These are phyloP conservation scores for Neurospora sp. DNA, from an alignment of 495 filamentous ascomycete species.

Conservation along the genomic window DNA sequence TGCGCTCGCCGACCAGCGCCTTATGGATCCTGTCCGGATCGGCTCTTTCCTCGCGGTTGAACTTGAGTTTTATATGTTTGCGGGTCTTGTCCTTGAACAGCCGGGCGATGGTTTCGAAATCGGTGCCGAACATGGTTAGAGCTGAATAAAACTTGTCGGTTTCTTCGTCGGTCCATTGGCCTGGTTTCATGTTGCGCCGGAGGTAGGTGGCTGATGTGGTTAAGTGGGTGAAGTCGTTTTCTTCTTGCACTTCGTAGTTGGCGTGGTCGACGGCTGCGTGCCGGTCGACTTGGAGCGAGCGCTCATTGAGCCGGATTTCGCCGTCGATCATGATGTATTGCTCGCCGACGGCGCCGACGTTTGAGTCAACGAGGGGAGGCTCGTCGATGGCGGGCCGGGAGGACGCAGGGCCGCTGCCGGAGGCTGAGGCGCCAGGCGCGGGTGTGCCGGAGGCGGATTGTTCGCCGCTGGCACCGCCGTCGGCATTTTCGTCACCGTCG, in stretches of 20 bases:
- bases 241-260: constrained; percentile 59
- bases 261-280: constrained; percentile 50
- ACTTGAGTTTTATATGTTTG: constrained; percentile 82
- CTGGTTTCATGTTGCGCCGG: constrained; percentile 51
- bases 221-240: constrained; percentile 72
- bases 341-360: constrained; percentile 14
- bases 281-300: constrained; percentile 69
- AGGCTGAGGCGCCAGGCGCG: background rate
- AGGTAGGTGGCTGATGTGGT: constrained; percentile 66
- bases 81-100: constrained; percentile 70
- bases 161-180: constrained; percentile 65
- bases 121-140: constrained; percentile 80
- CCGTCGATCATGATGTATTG: constrained; percentile 61
- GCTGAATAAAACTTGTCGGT: constrained; percentile 82
- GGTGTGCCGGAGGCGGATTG: constrained; percentile 1
- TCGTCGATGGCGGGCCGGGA: background rate
- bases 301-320: constrained; percentile 68
- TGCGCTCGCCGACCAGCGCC: constrained; percentile 51
- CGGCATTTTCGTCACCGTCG: background rate
- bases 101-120: constrained; percentile 79
- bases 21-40: constrained; percentile 58
- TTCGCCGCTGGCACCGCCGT: constrained; percentile 1
- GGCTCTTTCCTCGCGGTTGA: constrained; percentile 81
- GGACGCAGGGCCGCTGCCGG: background rate
- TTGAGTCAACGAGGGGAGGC: background rate